Conservation (phyloP, 2,329 filamentous ascomycete genomes). For the Botrytis porri region DNA sequence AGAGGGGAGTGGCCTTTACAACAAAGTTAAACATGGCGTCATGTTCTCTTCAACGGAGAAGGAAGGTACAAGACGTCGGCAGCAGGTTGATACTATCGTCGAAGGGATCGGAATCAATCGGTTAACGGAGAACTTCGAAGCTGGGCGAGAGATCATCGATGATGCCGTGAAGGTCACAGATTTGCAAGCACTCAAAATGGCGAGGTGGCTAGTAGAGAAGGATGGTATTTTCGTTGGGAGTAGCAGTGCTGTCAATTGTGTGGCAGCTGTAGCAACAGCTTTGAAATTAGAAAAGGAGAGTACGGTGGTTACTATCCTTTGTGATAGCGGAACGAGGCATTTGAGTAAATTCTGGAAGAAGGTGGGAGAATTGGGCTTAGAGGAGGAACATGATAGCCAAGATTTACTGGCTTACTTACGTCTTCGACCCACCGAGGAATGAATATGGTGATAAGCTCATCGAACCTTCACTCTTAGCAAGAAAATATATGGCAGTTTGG, state of each 20-base stretch:
- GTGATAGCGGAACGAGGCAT: conserved; percentile 79
- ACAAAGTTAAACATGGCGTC: conserved; percentile 87
- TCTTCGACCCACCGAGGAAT: not conserved
- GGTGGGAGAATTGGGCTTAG: conserved; percentile 65
- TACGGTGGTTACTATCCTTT: conserved; percentile 76
- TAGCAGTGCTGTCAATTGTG: conserved; percentile 95
- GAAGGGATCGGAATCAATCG: conserved; percentile 96
- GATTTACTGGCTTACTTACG: conserved; percentile 44
- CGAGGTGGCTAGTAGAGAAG: conserved; percentile 91
- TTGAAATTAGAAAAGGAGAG: conserved; percentile 58
- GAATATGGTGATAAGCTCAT: not conserved
- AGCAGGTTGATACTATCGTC: conserved; percentile 93
- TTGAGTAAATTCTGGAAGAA: conserved; percentile 82
- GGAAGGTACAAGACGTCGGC: conserved; percentile 83
- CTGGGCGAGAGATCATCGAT: conserved; percentile 79
- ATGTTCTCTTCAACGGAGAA: conserved; percentile 90
- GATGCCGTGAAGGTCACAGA: conserved; percentile 88
- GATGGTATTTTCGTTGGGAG: conserved; percentile 94
- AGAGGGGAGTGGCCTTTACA: conserved; percentile 88
- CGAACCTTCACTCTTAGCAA: not conserved
- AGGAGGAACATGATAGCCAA: conserved; percentile 51
- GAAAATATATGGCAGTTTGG: not conserved
- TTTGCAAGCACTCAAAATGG: conserved; percentile 86
- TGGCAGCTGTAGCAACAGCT: conserved; percentile 69
- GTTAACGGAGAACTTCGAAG: conserved; percentile 89